Evolutionary conservation across 2,329 filamentous ascomycete genomes (phyloP), one percentile per base, ranked within the genome.

Genomic region (Teratosphaeriaceae sp.): DNA sequence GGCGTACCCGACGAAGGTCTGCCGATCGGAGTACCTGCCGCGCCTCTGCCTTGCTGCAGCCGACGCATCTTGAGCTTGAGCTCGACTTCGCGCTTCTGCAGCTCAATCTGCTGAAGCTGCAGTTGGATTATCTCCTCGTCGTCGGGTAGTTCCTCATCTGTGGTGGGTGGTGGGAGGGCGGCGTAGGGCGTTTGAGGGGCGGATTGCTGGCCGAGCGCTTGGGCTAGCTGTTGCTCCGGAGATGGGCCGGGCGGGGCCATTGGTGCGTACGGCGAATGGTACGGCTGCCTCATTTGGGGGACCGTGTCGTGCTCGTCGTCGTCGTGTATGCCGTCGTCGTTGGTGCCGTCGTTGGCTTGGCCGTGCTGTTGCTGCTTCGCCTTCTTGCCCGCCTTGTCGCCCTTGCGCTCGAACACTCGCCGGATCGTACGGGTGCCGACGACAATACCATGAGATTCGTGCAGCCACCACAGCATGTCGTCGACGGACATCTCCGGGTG

Each of bases 391-490:
- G 53, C 49, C 46, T 61, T 61, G 44, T 62, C 57, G 46, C 57
- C 59, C 42, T 60, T 60, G 23, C 61, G 57, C 48, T 64, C 61
- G 39, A 64, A 64, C 18, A 63, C 61, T n/a, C 61, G 54, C 1
- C 61, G 54, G 27, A 64, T 62, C 11, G 61, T 64, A 19, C 61
- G 52, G 22, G 61, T 63, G 38, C 60, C 61, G 29, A 63, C 61
- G 16, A 63, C 61, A 22, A 64, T 59, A 49, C 61, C 54, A 45
- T 63, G 57, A 1, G 51, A 56, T 31, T 64, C 60, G 51, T 63
- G 62, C 7, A 64, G 48, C 60, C 61, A 64, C 61, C 61, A 64
- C 9, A 63, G 52, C 60, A 64, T 64, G 43, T 64, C 61, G 39
- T 64, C 61, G 36, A 63, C 60, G 9, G 58, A 58, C 52, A 62